Evolutionary conservation across 1,284 basidiomycete species (phyloP).

Genomic region (Leccinum pallidistipes): DNA sequence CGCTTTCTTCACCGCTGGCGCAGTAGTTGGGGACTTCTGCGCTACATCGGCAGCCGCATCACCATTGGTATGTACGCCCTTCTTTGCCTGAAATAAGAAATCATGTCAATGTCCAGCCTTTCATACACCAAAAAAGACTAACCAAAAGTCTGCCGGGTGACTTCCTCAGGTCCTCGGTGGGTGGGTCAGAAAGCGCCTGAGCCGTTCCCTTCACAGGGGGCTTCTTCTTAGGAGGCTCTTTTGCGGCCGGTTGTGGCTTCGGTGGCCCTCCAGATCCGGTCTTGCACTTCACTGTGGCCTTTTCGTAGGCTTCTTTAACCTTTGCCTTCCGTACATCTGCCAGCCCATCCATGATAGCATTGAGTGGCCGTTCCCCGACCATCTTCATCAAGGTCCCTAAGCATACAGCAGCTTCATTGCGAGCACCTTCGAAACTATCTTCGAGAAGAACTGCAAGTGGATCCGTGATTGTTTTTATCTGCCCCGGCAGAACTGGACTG

Average conservation of each 20-base stretch:
- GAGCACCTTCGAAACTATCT: conserved; percentile 89
- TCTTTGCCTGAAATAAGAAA: conserved; percentile 45
- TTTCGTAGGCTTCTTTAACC: conserved; percentile 92
- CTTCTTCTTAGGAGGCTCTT: conserved; percentile 49
- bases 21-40: conserved; percentile 28
- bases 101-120: conserved; percentile 12
- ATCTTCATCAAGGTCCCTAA: conserved; percentile 96
- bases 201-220: conserved; percentile 31
- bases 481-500: conserved; percentile 67
- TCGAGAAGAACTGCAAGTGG: conserved; percentile 76
- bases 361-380: conserved; percentile 92
- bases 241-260: conserved; percentile 40
- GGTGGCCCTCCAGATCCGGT: conserved; percentile 53
- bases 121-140: conserved; percentile 16
- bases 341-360: conserved; percentile 83
- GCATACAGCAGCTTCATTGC: conserved; percentile 86
- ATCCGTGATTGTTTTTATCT: conserved; percentile 86
- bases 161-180: conserved; percentile 38
- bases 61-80: conserved; percentile 44
- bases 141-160: conserved; percentile 52
- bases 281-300: conserved; percentile 86
- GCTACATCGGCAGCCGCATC: conserved; percentile 29
- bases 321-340: conserved; percentile 91
- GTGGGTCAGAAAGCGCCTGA: conserved; percentile 26
- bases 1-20: conserved; percentile 48